Percentiles rank a stretch among this genome's conserved stretches.
Conservation (phyloP, 306 rosid genomes). For the Phaseolus lunatus region DNA sequence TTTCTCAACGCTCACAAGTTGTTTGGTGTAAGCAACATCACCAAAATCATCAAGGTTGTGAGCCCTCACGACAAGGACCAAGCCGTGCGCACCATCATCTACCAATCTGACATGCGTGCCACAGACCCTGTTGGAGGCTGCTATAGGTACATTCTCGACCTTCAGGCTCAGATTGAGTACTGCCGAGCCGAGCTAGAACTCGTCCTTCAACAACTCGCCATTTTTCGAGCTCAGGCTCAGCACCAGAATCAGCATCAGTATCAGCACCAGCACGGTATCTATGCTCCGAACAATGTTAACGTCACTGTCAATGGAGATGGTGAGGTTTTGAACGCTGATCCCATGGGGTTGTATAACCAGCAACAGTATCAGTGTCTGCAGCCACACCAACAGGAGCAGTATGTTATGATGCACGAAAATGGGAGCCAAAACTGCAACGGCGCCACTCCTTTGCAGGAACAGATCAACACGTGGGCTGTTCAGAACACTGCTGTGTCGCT, state of each 20-base stretch:
- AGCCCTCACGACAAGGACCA: conserved; percentile 58
- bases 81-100: conserved; percentile 81
- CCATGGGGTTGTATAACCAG: conserved; percentile 48
- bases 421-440: background rate
- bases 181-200: conserved; percentile 59
- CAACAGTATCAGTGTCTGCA: conserved; percentile 33
- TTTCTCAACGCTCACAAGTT: conserved; percentile 82
- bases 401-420: conserved; percentile 42
- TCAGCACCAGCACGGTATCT: background rate
- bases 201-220: conserved; percentile 72
- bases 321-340: conserved; percentile 47
- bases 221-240: conserved; percentile 56
- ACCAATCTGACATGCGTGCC: conserved; percentile 81
- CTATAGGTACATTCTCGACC: conserved; percentile 60
- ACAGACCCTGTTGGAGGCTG: conserved; percentile 93
- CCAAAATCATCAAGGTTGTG: conserved; percentile 66
- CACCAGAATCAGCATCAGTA: background rate
- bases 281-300: conserved; percentile 2
- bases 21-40: conserved; percentile 84
- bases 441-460: conserved; percentile 52
- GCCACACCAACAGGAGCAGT: conserved; percentile 50
- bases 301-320: conserved; percentile 25
- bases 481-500: conserved; percentile 54
- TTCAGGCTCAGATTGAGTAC: conserved; percentile 62
- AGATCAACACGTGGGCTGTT: conserved; percentile 60